Evolutionary conservation across 2,329 filamentous ascomycete species (phyloP), one percentile per base, ranked within the genome.

Genomic region (Lasiodiplodia gonubiensis): DNA sequence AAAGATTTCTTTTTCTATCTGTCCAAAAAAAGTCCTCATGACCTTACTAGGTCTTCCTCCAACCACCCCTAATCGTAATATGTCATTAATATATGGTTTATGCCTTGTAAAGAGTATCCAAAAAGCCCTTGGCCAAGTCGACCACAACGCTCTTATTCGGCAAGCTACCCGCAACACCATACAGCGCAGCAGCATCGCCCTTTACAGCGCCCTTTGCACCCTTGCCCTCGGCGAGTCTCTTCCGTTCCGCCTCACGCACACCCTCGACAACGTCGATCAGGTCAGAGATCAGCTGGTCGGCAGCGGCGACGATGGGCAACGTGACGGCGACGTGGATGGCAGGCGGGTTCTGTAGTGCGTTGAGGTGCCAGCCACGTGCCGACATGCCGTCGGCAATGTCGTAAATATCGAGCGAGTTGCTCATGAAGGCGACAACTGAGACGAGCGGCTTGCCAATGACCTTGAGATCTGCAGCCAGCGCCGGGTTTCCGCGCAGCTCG

Each of bases 301-400:
- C 92, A 2, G 90, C 92, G 73, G 90, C 90, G 25, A 89, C 89
- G 57, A 96, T 92, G 18, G 94, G 94, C 72, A 97, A 79, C 0
- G 95, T 99, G 48, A 98, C 93, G 14, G 95, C 95, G 48, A 98
- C 88, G 78, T 99, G 95, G 66, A 99, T 93, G 23, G 93, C 95
- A 0, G 95, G 90, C 2, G 95, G 95, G 74, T 88, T 90, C 81
- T 99, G 95, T 70, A 99, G 85, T 2, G 94, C 92, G 76, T 98
- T 99, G 68, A 99, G 85, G 81, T 99, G 95, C 95, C 95, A 99
- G 3, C 95, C 94, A 75, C 90, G 90, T 0, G 82, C 82, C 14
- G 86, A 88, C 90, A 99, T 94, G 71, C 84, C 92, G 79, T 99
- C 95, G 8, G 94, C 93, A 71, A 99, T 88, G 76, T 97, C 94